Base-by-base conservation (phyloP, 2,329 filamentous ascomycete genomes). In the Cadophora sp. region DNA sequence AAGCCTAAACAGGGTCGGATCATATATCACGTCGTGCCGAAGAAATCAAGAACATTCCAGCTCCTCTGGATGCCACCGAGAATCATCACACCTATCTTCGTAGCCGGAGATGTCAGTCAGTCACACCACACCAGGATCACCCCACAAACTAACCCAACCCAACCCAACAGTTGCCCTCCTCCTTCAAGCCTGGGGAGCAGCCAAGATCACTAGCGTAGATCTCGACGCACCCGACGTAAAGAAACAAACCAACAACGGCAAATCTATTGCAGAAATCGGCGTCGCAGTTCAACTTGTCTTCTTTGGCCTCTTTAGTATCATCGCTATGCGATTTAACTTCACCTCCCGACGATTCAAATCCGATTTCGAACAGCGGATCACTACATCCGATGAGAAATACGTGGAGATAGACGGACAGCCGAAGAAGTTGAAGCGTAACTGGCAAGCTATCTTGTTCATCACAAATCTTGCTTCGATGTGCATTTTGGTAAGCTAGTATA, bases 291-390 rank as follows among this genome's bases (percentile, higher is more conserved):
- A 84, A 66, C 76, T 85, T 14, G 72, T 71, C 0, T 82, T 80
- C 1, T 84, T 84, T 66, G 81, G 82, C 0, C 73, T 84, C 2
- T 84, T 84, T 64, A 78, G 77, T 4, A 64, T 84, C 30, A 74
- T 83, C 6, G 81, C 82, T 0, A 74, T 79, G 3, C 79, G 82
- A 7, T 84, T 84, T 70, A 81, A 83, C 68, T 82, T 83, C 62
- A 81, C 79, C 4, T 81, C 80, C 1, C 79, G 76, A 64, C 73
- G 73, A 27, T 82, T 82, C 70, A 70, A 70, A 5, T 68, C 71
- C 7, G 68, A 68, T 13, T 73, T 79, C 9, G 68, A 75, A 20
- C 69, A 78, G 65, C 72, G 77, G 27, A 71, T 78, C 43, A 59
- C 7, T 14, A 43, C 22, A 4, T 36, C 43, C 0, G 60, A 65